Percentiles rank a stretch among this genome's conserved stretches.
These are phyloP conservation scores for Delonix regia DNA, from an alignment of 306 rosid genomes.

Conservation along the genomic window DNA sequence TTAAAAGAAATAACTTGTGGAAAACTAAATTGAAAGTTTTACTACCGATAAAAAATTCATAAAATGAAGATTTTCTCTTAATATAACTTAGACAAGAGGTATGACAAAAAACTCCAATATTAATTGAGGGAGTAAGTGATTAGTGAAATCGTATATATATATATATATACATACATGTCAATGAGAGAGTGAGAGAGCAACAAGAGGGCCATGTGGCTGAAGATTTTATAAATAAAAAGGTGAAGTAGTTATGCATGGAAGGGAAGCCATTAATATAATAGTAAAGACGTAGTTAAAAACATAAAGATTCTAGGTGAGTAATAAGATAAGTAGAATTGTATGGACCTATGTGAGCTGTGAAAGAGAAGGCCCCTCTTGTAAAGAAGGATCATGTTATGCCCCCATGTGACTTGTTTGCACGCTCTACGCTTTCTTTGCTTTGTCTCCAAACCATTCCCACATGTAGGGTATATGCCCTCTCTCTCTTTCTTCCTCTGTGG, in stretches of 20 bases:
- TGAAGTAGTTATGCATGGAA: constrained; percentile 41
- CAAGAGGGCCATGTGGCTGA: constrained; percentile 42
- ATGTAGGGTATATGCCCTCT: constrained; percentile 69
- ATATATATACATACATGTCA: too few relatives aligned
- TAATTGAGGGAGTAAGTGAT: constrained; percentile 30
- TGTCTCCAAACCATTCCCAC: constrained; percentile 82
- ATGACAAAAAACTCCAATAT: constrained; percentile 32
- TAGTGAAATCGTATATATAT: constrained; percentile 36
- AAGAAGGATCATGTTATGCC: constrained; percentile 56
- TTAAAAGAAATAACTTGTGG: neutral
- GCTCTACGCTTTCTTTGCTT: constrained; percentile 72
- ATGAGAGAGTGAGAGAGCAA: constrained; percentile 28
- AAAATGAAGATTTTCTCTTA: neutral
- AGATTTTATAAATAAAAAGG: constrained; percentile 4
- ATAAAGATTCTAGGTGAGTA: constrained; percentile 17
- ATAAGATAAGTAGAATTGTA: constrained; percentile 29
- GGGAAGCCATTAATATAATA: constrained; percentile 29
- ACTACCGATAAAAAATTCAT: too few relatives aligned
- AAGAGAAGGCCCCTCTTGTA: constrained; percentile 34
- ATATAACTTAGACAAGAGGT: constrained; percentile 18
- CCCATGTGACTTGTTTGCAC: constrained; percentile 88
- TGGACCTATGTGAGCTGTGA: constrained; percentile 50
- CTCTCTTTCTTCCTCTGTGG: constrained; percentile 12
- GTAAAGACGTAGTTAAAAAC: neutral
- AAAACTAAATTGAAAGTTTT: neutral